Evolutionary conservation across 306 rosid genomes (phyloP).

Genomic region (Casuarina cunninghamiana): DNA sequence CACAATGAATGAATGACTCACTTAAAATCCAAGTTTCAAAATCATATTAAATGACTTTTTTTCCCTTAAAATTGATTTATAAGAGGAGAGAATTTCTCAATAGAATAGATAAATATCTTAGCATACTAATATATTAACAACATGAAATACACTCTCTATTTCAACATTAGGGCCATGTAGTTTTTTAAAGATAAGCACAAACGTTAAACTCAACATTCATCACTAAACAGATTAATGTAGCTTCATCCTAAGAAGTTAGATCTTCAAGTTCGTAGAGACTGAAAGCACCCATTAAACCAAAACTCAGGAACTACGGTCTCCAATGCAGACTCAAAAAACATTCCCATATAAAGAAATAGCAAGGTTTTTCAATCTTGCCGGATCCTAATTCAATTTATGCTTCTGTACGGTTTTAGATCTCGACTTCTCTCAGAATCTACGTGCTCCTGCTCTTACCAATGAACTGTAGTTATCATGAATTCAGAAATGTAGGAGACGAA

Average conservation of each 20-base stretch:
- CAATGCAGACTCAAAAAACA: background rate
- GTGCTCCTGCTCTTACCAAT: constrained; percentile 14
- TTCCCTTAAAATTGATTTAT: no score
- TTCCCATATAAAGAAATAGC: background rate
- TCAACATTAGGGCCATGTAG: no score
- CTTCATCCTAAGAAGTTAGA: background rate
- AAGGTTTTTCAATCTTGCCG: background rate
- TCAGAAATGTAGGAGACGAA: constrained; percentile 33
- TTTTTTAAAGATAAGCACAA: no score
- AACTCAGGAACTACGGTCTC: background rate
- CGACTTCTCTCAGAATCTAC: background rate
- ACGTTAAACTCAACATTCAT: no score
- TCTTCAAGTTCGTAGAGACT: background rate
- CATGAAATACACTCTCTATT: no score
- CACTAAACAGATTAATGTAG: no score
- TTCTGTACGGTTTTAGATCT: background rate
- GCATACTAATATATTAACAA: no score
- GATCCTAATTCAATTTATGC: background rate
- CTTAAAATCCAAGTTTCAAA: no score
- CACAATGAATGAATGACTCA: no score
- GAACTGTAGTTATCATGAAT: constrained; percentile 35
- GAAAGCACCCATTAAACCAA: background rate
- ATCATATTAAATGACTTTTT: no score
- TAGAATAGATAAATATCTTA: no score
- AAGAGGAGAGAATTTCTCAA: no score